These are phyloP conservation scores for Metschnikowia colocasiae DNA, from an alignment of 805 yeast genomes.

Conservation along the genomic window DNA sequence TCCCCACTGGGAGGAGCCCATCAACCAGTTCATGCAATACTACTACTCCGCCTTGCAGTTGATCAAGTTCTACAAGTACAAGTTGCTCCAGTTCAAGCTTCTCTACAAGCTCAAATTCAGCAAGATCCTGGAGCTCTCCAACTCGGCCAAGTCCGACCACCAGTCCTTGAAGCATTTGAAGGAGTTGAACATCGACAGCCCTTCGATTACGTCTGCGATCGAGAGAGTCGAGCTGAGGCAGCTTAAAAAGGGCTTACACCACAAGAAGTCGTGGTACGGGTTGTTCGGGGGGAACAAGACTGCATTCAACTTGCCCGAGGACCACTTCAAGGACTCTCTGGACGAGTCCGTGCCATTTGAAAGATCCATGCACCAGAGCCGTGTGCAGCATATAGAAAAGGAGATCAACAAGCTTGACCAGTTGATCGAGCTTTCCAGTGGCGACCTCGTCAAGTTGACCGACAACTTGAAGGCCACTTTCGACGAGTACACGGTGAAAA, in stretches of 20 bases:
- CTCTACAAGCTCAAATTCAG: slow-evolving; percentile 37
- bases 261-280: slow-evolving; percentile 42
- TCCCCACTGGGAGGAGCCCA: slow-evolving; percentile 49
- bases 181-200: slow-evolving; percentile 34
- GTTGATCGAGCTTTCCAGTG: slow-evolving; percentile 40
- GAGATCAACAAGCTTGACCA: slow-evolving; percentile 46
- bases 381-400: slow-evolving; percentile 34
- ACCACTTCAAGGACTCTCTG: neutral
- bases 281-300: slow-evolving; percentile 39
- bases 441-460: slow-evolving; percentile 44
- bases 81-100: slow-evolving; percentile 47
- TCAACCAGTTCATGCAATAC: slow-evolving; percentile 46
- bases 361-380: slow-evolving; percentile 23
- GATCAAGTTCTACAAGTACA: slow-evolving; percentile 47
- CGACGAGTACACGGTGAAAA: slow-evolving; percentile 30
- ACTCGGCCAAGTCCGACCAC: slow-evolving; percentile 19
- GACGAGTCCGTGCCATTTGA: slow-evolving; percentile 3
- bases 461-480: slow-evolving; percentile 40
- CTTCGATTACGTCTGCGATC: slow-evolving; percentile 36
- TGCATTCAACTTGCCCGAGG: slow-evolving; percentile 15
- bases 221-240: slow-evolving; percentile 29
- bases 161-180: slow-evolving; percentile 27
- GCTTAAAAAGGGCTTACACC: slow-evolving; percentile 12
- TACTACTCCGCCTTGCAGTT: slow-evolving; percentile 42
- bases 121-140: slow-evolving; percentile 36